Evolutionary conservation across 1,284 basidiomycete genomes (phyloP).

Genomic region (Cystobasidium pallidum): DNA sequence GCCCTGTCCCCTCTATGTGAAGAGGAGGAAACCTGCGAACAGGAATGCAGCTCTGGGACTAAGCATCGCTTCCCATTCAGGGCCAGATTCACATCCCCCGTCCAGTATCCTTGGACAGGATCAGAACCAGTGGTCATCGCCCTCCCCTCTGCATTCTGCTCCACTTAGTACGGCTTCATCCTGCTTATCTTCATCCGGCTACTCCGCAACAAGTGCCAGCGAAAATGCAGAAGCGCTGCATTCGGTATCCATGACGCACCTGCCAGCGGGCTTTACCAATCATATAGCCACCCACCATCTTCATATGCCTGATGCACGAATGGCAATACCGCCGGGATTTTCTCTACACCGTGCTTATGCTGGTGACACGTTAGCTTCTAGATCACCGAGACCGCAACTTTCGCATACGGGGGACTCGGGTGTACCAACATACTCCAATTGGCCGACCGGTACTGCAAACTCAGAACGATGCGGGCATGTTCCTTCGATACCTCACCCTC

Average conservation of each 20-base stretch:
- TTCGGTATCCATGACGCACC: background rate
- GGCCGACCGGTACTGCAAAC: too few species aligned
- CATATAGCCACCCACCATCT: background rate
- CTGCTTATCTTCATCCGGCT: conserved; percentile 9
- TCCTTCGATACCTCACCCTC: background rate
- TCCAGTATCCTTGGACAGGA: background rate
- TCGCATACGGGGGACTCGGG: too few species aligned
- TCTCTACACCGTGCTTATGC: background rate
- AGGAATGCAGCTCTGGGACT: background rate
- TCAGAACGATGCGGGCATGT: too few species aligned
- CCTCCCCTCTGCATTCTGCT: background rate
- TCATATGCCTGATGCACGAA: background rate
- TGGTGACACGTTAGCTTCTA: background rate
- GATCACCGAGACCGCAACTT: too few species aligned
- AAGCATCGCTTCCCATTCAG: background rate
- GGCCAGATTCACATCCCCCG: too few species aligned
- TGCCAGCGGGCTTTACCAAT: background rate
- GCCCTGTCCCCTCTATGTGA: conserved; percentile 27
- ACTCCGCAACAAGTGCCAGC: background rate
- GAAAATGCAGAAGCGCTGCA: background rate
- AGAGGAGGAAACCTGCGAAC: conserved; percentile 4
- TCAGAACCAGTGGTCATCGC: background rate
- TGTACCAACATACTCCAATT: too few species aligned
- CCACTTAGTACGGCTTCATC: conserved; percentile 5
- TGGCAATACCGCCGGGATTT: background rate